Evolutionary conservation across 106 monocot genomes (phyloP), one percentile per base, ranked within the genome.

Genomic region (Narthecium ossifragum): DNA sequence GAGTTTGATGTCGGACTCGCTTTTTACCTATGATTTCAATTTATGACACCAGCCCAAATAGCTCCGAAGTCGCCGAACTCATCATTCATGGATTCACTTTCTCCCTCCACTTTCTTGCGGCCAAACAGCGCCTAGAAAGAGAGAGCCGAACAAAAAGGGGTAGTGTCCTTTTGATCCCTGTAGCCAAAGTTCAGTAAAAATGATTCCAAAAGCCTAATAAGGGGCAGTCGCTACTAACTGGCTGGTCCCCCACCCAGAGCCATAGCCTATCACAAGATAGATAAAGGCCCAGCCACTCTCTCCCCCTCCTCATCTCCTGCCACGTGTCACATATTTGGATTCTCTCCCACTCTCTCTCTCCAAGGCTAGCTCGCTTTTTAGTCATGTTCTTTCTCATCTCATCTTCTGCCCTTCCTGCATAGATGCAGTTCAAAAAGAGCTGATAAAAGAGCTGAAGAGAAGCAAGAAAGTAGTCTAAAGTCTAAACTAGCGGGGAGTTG

Each of bases 181-280:
- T 17, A 43, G 43, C 9, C 43, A 6, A 43, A 10, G 14, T 37
- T 43, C 43, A 13, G 4, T 17, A 10, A 6, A n/a, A n/a, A 43
- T 10, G 0, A 13, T 43, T 43, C 43, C 43, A 43, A 43, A 43
- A 43, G 43, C 39, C 39, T 11, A 11, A 1, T 1, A 39, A 1
- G 39, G 39, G 39, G 1, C 39, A 1, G 12, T 39, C 39, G 1
- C 39, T 15, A 43, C 43, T 43, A 1, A 10, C 29, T 2, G 1
- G 27, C 29, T 9, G 26, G 14, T 15, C 0, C n/a, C 10, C 22
- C 25, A 24, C 53, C 5, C 9, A 1, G 32, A 34, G n/a, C 33
- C 56, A 30, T 15, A 30, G 56, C 18, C 58, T 25, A 34, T 59
- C 68, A 68, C 68, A 59, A 68, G 59, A 34, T 43, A 68, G 59